Evolutionary conservation across 2,329 filamentous ascomycete species (phyloP), one percentile per base, ranked within the genome.

Genomic region (Paraphoma chrysanthemicola): DNA sequence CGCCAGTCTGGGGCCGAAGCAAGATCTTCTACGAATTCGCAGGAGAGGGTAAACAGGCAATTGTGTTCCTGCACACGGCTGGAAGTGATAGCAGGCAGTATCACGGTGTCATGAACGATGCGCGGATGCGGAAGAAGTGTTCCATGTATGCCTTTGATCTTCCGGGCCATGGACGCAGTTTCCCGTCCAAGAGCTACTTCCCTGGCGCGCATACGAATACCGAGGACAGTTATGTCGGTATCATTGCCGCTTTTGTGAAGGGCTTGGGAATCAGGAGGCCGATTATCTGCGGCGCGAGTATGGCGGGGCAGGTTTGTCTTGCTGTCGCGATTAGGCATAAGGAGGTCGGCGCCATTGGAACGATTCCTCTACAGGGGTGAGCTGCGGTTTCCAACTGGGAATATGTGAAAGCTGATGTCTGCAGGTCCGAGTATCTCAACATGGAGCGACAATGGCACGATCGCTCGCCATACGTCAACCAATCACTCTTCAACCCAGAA

Each of bases 81-180:
- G 81, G 81, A 2, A 79, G 77, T 47, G 82, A 84, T 57, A 73
- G 75, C 29, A 67, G 81, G 29, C 81, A 83, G 62, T 83, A 83
- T 50, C 82, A 84, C 50, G 81, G 81, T 17, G 81, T 84, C 2
- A 79, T 84, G 80, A 83, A 83, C 53, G 76, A 83, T 53, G 54
- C 70, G 29, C 69, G 73, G 11, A 82, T 82, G 79, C 72, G 77
- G 17, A 77, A 81, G 66, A 79, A 73, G 51, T 82, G 79, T 53
- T 79, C 75, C 17, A 83, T 83, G 81, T 79, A 78, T 44, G 79
- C 79, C 1, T 81, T 83, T 45, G 82, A 83, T 62, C 71, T 83
- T 9, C 82, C 81, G 0, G 80, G 79, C 2, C 82, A 83, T 57
- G 81, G 81, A 0, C 67, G 80, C 6, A 80, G 76, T 44, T 83